Evolutionary conservation across 2,329 filamentous ascomycete genomes (phyloP).

Genomic region (Sporothrix protearum): DNA sequence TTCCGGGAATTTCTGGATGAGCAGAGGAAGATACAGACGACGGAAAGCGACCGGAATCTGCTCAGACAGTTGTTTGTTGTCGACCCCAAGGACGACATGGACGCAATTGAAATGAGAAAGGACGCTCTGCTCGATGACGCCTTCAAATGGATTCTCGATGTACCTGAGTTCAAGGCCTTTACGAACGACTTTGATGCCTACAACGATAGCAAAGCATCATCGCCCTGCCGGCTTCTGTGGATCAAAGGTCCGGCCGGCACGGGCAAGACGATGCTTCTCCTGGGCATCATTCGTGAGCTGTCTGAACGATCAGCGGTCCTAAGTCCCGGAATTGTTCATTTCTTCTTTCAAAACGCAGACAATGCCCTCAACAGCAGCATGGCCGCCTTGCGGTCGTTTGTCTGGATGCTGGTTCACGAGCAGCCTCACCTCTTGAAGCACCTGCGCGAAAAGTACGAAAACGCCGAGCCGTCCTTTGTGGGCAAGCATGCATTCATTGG

Average conservation of each 20-base stretch:
- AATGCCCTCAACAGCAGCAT: conserved; percentile 26
- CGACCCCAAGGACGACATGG: conserved; percentile 7
- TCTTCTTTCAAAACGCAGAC: conserved; percentile 28
- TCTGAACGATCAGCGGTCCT: background rate
- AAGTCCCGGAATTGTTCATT: conserved; percentile 3
- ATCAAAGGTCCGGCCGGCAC: conserved; percentile 14
- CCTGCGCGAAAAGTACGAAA: conserved; percentile 28
- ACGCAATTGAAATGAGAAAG: conserved; percentile 9
- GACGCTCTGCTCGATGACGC: conserved; percentile 3
- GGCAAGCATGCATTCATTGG: conserved; percentile 17
- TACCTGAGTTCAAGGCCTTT: conserved; percentile 4
- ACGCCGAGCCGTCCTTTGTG: conserved; percentile 14
- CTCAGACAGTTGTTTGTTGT: background rate
- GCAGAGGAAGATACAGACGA: background rate
- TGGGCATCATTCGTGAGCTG: conserved; percentile 10
- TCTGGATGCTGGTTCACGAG: conserved; percentile 29
- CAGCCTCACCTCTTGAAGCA: conserved; percentile 28
- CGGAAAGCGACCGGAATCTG: background rate
- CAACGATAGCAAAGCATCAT: background rate
- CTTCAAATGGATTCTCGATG: conserved; percentile 13
- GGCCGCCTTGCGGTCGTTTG: conserved; percentile 27
- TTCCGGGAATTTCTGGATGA: background rate
- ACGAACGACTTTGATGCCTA: background rate
- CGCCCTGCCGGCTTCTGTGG: conserved; percentile 9
- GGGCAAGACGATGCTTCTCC: conserved; percentile 12